A percentile compares a stretch with the other conserved stretches of the same genome.
These are phyloP conservation scores for Wallacemonas sp. DNA, from an alignment of 208 protist species.

Conservation along the genomic window DNA sequence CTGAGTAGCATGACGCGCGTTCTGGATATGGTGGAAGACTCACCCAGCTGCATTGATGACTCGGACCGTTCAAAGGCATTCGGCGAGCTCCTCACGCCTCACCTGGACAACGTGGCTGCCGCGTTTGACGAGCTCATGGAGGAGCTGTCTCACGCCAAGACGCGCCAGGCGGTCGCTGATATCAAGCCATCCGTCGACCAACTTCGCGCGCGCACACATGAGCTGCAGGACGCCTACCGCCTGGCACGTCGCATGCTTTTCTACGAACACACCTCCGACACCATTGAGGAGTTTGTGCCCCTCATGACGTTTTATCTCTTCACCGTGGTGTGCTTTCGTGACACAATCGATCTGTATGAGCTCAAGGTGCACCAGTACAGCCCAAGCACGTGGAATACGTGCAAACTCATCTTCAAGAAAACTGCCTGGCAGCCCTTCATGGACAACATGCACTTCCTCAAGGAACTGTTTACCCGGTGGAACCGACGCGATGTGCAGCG, in stretches of 20 bases:
- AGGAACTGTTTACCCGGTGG: constrained; percentile 41
- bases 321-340: constrained; percentile 74
- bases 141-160: constrained; percentile 48
- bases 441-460: constrained; percentile 64
- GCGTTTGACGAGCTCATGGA: constrained; percentile 70
- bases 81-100: constrained; percentile 53
- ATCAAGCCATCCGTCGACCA: constrained; percentile 40
- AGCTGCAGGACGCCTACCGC: constrained; percentile 65
- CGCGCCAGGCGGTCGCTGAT: constrained; percentile 33
- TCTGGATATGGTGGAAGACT: constrained; percentile 77
- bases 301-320: constrained; percentile 92
- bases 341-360: constrained; percentile 73
- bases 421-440: constrained; percentile 43
- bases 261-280: constrained; percentile 70
- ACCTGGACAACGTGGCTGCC: constrained; percentile 51
- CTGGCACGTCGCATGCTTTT: constrained; percentile 73
- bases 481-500: constrained; percentile 77
- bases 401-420: constrained; percentile 47
- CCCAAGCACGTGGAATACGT: constrained; percentile 22
- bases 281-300: constrained; percentile 86
- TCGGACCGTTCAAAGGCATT: constrained; percentile 70
- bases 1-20: constrained; percentile 79
- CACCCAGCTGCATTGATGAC: constrained; percentile 69
- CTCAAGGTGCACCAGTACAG: constrained; percentile 41
- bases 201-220: constrained; percentile 45